Base-by-base conservation (phyloP, 106 monocot species). In the Xerophyta viscosa region DNA sequence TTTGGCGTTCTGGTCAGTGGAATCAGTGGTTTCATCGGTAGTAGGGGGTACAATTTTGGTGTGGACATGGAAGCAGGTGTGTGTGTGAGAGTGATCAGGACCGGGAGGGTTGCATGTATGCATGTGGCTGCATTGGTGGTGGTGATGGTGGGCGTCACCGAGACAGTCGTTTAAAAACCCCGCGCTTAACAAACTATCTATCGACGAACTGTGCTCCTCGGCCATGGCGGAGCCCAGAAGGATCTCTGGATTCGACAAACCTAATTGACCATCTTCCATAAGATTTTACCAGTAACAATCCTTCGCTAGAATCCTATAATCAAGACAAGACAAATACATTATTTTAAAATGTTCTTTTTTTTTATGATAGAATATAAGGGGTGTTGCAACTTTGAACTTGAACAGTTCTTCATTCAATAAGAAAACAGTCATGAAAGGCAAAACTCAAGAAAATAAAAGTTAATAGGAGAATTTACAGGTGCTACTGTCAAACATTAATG, bases 61-160 rank as follows among this genome's bases (percentile, higher is more conserved):
- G 74, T 96, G 96, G 44, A 85, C 84, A 61, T 96, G 96, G 62
- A 82, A 79, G 59, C 96, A 96, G 28, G 87, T 94, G 52, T 91
- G 90, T 20, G 91, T 91, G 66, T 96, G 96, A 19, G 88, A 66
- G 37, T 73, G 75, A 59, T 79, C 89, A 2, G 78, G 75, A 10
- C 78, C 84, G 3, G 88, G 78, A 13, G 78, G 89, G 62, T 81
- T 96, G 73, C 89, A 89, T 6, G 84, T 88, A 68, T 96, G 96
- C 24, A 84, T 85, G 76, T 94, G 94, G 18, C 88, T 88, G 63
- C 96, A 96, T 0, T 69, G n/a, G n/a, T n/a, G n/a, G n/a, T n/a
- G 88, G 48, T 79, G 82, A 24, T 68, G 66, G 14, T 14, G 27
- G 52, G 78, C 65, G 54, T 96, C 89, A 23, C 84, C 65, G 20